Base-by-base conservation (phyloP, 139 green algal species). In the Chlamydomonas sphaeroides region DNA sequence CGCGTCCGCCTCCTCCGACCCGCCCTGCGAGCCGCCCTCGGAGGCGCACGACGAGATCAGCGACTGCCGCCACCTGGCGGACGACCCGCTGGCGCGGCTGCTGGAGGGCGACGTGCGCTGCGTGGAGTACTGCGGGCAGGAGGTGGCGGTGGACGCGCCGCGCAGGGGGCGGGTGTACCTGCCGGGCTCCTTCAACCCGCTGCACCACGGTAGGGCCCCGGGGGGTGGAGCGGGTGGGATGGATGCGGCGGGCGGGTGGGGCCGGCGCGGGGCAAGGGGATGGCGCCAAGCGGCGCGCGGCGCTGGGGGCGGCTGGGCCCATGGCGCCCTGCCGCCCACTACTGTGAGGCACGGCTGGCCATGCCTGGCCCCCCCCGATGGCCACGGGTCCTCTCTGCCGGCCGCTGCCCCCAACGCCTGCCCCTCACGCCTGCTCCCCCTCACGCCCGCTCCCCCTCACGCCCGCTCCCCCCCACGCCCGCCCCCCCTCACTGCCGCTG, bases 101-200 rank as follows among this genome's bases (percentile, higher is more conserved):
- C 79, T 97, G 38, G 88, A 81, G 0, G 93, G 92, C 5, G 75
- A 71, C 6, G 84, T 92, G 14, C 56, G 69, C 0, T 90, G 78
- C 23, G 90, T 97, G 56, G 94, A 97, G 87, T 97, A 89, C 82
- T 90, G 84, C n/a, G 78, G 51, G 36, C 36, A 49, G 1, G 89
- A 90, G 39, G 90, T 94, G 68, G 39, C 90, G 42, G 87, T 95
- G 36, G 92, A 97, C 72, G 91, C 93, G 5, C 92, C 94, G 0
- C 78, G 94, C 5, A 41, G 65, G 18, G 78, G 88, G 1, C 82
- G 87, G 25, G 85, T 98, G 33, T 90, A 97, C 68, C 88, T 98
- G 33, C 88, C 94, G 0, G 96, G 96, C 18, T 96, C 91, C 38
- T 98, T 98, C 94, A 98, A 98, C 84, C 96, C 96, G 21, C 76